Evolutionary conservation across 2,329 filamentous ascomycete species (phyloP), one percentile per base, ranked within the genome.

Genomic region (Ilyonectria mors-panacis): DNA sequence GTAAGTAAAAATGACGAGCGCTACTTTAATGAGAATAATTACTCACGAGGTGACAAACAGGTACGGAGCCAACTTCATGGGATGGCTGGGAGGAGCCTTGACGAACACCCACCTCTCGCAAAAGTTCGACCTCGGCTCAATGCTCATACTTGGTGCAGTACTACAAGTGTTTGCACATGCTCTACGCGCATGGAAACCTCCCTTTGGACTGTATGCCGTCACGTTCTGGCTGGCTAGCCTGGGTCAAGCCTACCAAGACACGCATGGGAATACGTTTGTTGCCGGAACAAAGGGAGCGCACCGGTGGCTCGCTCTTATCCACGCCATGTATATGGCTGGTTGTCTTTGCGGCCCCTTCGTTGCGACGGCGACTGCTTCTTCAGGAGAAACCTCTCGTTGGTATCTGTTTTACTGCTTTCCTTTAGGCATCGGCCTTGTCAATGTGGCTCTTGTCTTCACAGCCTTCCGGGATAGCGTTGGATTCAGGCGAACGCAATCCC

Each of bases 211-310:
- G 0, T 92, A 88, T 63, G 85, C 84, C 0, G 74, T 86, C 2
- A 88, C 87, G 0, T 92, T 91, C 74, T 87, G 87, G 76, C 67
- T 91, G 8, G 85, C 86, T 1, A 86, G 85, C 10, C 73, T 90
- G 0, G 89, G 90, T 0, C 88, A 91, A 75, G 90, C 87, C 0
- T 91, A 87, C 63, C 88, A 92, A 66, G 90, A 92, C 69, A 86
- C 89, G 0, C 88, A 91, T 23, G 85, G 86, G 1, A 92, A 92
- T 64, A 88, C 88, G 0, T 92, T 88, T 64, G 88, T 91, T 1
- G 83, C 86, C 0, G 81, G 83, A 0, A 76, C 85, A 1, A 82
- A 83, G 10, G 79, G 78, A 0, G 85, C 88, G 0, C 88, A 92
- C 73, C 80, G 88, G 5, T 91, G 88, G 86, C 80, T 92, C 0